phyloP scores from a whole-genome alignment of 2,329 filamentous ascomycete genomes.

The Colletotrichum agaves region DNA sequence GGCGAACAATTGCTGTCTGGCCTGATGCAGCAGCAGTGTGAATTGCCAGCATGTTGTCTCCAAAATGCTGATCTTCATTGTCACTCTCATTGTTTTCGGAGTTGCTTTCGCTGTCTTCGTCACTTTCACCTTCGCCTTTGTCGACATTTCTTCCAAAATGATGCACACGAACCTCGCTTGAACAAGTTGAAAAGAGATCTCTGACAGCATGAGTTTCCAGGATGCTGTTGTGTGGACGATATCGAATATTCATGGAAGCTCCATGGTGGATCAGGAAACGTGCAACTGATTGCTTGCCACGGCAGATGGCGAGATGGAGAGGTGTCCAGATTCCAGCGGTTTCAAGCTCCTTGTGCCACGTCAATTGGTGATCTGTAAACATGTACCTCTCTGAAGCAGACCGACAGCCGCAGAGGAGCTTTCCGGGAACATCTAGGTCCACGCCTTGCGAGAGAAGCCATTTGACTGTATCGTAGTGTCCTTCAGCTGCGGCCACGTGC shows the following conservation, averaged over 20 bases:
- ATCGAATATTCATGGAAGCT: not conserved
- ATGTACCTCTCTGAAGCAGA: rapidly evolving
- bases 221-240: not conserved
- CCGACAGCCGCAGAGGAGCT: not conserved
- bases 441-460: not conserved
- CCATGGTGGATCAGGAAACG: not conserved
- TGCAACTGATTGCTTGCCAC: not conserved
- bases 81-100: rapidly evolving
- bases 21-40: not conserved
- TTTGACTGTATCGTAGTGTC: not conserved
- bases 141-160: too few species aligned
- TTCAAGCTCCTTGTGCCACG: rapidly evolving
- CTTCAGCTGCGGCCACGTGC: not conserved
- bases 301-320: not conserved
- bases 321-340: not conserved
- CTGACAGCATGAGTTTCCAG: not conserved
- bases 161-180: too few species aligned
- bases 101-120: too few species aligned
- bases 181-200: rapidly evolving
- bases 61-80: not conserved
- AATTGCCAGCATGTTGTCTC: not conserved
- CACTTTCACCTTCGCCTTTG: too few species aligned
- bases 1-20: not conserved
- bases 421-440: not conserved
- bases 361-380: not conserved